These are phyloP conservation scores for Lyophyllum atratum DNA, from an alignment of 768 basidiomycete species.

Conservation along the genomic window DNA sequence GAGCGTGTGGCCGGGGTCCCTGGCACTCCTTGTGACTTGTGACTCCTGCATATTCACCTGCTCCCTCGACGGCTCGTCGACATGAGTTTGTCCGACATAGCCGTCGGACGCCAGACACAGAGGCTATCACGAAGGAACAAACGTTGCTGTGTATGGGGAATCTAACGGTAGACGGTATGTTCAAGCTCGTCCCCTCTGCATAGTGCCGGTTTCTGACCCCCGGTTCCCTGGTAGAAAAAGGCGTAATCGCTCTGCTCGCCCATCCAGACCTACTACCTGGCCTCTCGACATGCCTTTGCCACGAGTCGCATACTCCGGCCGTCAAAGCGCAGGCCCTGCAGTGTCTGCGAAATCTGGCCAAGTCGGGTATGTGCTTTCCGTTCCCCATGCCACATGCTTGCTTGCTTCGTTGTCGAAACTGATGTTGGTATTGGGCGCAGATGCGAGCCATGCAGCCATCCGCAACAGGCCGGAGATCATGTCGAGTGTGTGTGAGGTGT, in stretches of 20 bases:
- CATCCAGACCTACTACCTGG: slow-evolving; percentile 10
- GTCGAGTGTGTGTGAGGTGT: slow-evolving; percentile 9
- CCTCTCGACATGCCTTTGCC: slow-evolving; percentile 12
- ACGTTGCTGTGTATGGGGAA: slow-evolving; percentile 18
- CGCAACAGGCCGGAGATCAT: slow-evolving; percentile 6
- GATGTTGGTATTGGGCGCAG: slow-evolving; percentile 3
- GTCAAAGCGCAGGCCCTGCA: slow-evolving; percentile 16
- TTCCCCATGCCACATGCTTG: background rate
- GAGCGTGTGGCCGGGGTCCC: too few species aligned
- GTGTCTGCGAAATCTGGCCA: slow-evolving; percentile 19
- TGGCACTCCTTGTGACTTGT: too few species aligned
- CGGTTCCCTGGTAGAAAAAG: slow-evolving; percentile 4
- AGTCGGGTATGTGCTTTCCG: slow-evolving; percentile 8
- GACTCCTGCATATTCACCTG: too few species aligned
- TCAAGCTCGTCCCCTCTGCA: background rate
- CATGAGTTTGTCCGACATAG: too few species aligned
- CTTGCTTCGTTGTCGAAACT: background rate
- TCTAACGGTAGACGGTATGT: slow-evolving; percentile 17
- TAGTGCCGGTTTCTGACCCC: background rate
- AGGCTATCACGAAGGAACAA: slow-evolving; percentile 14
- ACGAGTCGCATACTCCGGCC: slow-evolving; percentile 6
- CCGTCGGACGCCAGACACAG: too few species aligned
- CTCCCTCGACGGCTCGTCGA: too few species aligned
- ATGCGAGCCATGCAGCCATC: slow-evolving; percentile 10
- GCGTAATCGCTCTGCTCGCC: slow-evolving; percentile 7